Conservation (phyloP, 768 basidiomycete genomes). For the Boletus pseudopeckii region DNA sequence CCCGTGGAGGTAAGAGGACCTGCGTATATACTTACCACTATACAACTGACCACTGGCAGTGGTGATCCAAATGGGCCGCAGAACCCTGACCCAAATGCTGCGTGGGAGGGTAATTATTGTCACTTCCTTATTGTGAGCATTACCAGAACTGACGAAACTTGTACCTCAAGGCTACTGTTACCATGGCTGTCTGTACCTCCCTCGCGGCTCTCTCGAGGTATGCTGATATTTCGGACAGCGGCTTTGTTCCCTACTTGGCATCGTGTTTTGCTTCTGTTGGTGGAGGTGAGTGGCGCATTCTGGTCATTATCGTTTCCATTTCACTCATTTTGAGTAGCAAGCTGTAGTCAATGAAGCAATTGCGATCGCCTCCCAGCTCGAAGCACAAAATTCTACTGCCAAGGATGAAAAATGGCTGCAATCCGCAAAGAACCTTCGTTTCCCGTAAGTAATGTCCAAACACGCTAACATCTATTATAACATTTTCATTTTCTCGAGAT, state of each 20-base stretch:
- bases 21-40: no score
- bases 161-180: constrained; percentile 17
- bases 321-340: constrained; percentile 7
- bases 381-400: neutral
- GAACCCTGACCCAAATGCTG: neutral
- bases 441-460: constrained; percentile 10
- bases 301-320: no score
- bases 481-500: constrained; percentile 1
- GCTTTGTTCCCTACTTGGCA: constrained; percentile 24
- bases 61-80: constrained; percentile 17
- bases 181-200: constrained; percentile 10
- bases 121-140: neutral
- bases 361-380: constrained; percentile 8
- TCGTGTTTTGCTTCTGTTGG: constrained; percentile 10
- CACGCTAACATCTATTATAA: neutral
- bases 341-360: constrained; percentile 14
- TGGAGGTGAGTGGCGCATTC: constrained; percentile 6
- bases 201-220: neutral
- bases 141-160: constrained; percentile 1
- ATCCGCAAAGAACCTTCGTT: constrained; percentile 13
- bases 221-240: constrained; percentile 11
- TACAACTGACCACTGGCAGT: constrained; percentile 1
- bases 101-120: constrained; percentile 6
- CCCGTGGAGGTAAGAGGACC: constrained; percentile 6
- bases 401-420: constrained; percentile 8